These are phyloP conservation scores for Starmerella sp. DNA, from an alignment of 805 yeast species.

Conservation along the genomic window DNA sequence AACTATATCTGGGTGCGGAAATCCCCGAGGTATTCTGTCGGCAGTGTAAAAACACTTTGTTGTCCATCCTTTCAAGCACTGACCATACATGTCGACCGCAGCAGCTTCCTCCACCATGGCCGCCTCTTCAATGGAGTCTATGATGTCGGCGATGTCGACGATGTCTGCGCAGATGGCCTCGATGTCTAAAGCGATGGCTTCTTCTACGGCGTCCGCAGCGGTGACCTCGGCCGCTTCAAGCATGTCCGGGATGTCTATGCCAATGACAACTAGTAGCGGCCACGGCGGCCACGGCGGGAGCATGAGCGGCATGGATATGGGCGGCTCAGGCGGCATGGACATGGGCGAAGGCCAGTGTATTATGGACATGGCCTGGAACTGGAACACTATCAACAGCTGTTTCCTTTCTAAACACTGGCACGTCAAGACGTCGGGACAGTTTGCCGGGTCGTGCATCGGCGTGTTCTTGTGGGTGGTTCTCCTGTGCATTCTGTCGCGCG, in stretches of 20 bases:
- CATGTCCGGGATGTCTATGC: constrained; percentile 1
- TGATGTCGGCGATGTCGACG: constrained; percentile 18
- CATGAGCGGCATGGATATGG: constrained; percentile 11
- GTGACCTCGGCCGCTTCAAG: background rate
- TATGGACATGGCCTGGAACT: constrained; percentile 56
- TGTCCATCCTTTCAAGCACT: background rate
- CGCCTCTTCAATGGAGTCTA: constrained; percentile 3
- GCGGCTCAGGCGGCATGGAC: constrained; percentile 16
- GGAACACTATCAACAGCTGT: constrained; percentile 58
- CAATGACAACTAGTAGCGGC: background rate
- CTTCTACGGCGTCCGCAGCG: constrained; percentile 6
- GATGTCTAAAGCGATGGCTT: constrained; percentile 14
- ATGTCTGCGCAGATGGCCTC: constrained; percentile 18
- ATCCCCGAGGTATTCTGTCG: background rate
- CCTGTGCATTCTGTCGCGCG: constrained; percentile 47
- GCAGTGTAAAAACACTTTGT: background rate
- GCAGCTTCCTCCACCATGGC: background rate
- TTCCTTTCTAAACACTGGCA: constrained; percentile 57
- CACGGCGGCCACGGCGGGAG: constrained; percentile 4
- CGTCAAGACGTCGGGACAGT: constrained; percentile 44
- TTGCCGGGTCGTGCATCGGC: constrained; percentile 70
- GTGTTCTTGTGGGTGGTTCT: constrained; percentile 47
- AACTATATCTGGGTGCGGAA: background rate
- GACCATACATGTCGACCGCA: background rate
- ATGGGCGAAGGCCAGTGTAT: constrained; percentile 25